Conservation (phyloP, 2,329 filamentous ascomycete genomes). For the Claviceps cyperi region DNA sequence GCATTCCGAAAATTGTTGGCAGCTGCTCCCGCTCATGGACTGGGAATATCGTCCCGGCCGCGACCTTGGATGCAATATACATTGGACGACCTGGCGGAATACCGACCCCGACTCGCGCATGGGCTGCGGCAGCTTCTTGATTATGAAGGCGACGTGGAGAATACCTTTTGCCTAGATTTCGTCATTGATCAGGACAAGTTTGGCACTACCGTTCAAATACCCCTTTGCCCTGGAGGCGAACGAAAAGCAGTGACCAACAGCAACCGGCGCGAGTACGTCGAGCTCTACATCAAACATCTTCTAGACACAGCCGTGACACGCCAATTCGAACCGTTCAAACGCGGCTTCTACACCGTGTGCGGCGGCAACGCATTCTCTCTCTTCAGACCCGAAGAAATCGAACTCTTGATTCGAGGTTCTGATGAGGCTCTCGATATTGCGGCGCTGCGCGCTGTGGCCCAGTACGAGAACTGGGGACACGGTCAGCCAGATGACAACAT, state of each 20-base stretch:
- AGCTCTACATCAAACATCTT: constrained; percentile 66
- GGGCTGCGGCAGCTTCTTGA: constrained; percentile 66
- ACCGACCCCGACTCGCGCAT: constrained; percentile 58
- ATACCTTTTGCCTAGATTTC: constrained; percentile 71
- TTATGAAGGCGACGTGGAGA: constrained; percentile 70
- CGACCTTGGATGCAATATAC: constrained; percentile 55
- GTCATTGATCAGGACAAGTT: constrained; percentile 65
- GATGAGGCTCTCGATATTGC: constrained; percentile 70
- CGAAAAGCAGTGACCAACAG: constrained; percentile 64
- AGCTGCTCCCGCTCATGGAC: constrained; percentile 49
- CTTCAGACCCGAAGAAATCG: constrained; percentile 83
- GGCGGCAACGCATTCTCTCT: constrained; percentile 76
- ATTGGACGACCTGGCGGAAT: constrained; percentile 71
- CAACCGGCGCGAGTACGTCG: constrained; percentile 76
- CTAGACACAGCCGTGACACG: constrained; percentile 64
- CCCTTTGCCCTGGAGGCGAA: constrained; percentile 62
- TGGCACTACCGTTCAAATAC: constrained; percentile 49
- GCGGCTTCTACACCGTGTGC: constrained; percentile 86
- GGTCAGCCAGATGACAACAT: constrained; percentile 43
- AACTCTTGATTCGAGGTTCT: constrained; percentile 71
- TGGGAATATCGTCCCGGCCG: constrained; percentile 39
- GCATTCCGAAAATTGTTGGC: constrained; percentile 77
- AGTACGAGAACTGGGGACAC: constrained; percentile 66
- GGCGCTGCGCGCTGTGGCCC: constrained; percentile 60
- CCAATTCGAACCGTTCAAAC: constrained; percentile 87